phyloP scores from a whole-genome alignment of 257 asterid genomes.

The Salvia hispanica region DNA sequence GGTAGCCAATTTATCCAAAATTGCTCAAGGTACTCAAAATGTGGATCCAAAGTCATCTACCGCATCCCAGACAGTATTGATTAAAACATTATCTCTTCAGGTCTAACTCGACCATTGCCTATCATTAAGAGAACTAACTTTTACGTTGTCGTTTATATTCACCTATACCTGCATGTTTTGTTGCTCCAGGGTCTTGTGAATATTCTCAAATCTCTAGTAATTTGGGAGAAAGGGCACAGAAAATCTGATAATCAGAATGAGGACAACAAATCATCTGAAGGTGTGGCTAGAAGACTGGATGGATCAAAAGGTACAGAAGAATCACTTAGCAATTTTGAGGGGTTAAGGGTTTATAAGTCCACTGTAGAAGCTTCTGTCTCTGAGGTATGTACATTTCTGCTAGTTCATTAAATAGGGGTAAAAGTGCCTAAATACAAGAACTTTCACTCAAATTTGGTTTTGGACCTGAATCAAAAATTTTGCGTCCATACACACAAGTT shows the following conservation, averaged over 20 bases:
- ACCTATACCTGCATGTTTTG: constrained; percentile 30
- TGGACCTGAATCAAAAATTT: too few relatives aligned
- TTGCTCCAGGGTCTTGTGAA: constrained; percentile 76
- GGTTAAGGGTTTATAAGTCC: constrained; percentile 71
- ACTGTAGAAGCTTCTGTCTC: constrained; percentile 80
- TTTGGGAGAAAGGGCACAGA: constrained; percentile 83
- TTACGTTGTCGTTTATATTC: constrained; percentile 6
- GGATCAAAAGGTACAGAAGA: constrained; percentile 57
- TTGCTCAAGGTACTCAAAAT: constrained; percentile 89
- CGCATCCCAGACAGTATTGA: constrained; percentile 66
- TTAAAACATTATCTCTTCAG: constrained; percentile 89
- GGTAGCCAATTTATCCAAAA: constrained; percentile 82
- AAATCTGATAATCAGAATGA: constrained; percentile 55
- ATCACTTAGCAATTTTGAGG: constrained; percentile 61
- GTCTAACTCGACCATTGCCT: constrained; percentile 41
- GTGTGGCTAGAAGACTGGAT: constrained; percentile 44
- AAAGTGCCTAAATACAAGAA: too few relatives aligned
- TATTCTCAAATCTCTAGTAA: constrained; percentile 75
- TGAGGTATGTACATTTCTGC: constrained; percentile 61
- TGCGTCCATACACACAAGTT: too few relatives aligned
- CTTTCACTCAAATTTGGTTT: too few relatives aligned
- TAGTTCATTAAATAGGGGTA: neutral
- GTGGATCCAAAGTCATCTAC: constrained; percentile 79
- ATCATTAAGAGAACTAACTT: constrained; percentile 28
- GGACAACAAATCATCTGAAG: constrained; percentile 44